phyloP scores from a whole-genome alignment of 257 asterid genomes.

The Scutellaria barbata region DNA sequence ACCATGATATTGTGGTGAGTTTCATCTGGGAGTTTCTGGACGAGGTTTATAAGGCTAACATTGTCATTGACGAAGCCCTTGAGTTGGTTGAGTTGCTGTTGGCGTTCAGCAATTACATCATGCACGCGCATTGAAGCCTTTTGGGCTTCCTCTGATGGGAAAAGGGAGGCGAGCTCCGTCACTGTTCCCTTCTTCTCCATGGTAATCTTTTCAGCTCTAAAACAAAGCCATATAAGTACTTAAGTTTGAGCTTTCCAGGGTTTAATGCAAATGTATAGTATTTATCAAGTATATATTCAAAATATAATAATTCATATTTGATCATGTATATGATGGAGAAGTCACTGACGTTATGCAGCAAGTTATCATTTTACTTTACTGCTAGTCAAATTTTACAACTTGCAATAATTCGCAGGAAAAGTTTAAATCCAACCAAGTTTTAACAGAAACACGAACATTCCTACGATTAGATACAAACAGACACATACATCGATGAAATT shows the following conservation, averaged over 20 bases:
- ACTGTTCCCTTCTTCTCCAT: constrained; percentile 78
- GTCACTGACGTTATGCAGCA: too few species aligned
- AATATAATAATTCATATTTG: too few species aligned
- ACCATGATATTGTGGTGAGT: constrained; percentile 87
- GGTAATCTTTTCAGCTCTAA: neutral
- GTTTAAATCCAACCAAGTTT: too few species aligned
- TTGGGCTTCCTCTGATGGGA: constrained; percentile 68
- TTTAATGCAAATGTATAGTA: neutral
- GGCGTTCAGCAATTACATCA: constrained; percentile 61
- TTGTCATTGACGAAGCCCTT: constrained; percentile 66
- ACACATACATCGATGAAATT: too few species aligned
- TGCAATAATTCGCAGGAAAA: too few species aligned
- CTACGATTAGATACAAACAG: too few species aligned
- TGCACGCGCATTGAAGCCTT: constrained; percentile 76
- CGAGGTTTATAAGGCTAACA: constrained; percentile 64
- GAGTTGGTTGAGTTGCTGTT: constrained; percentile 57
- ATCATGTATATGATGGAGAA: too few species aligned
- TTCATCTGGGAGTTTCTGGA: constrained; percentile 75
- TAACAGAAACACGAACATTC: too few species aligned
- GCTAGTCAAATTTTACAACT: too few species aligned
- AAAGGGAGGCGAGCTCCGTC: constrained; percentile 60
- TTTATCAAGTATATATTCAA: too few species aligned
- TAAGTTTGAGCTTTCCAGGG: constrained; percentile 9
- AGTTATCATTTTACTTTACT: too few species aligned
- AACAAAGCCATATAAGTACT: constrained; percentile 9